phyloP scores from a whole-genome alignment of 495 filamentous ascomycete species.

The Aspergillus taichungensis region DNA sequence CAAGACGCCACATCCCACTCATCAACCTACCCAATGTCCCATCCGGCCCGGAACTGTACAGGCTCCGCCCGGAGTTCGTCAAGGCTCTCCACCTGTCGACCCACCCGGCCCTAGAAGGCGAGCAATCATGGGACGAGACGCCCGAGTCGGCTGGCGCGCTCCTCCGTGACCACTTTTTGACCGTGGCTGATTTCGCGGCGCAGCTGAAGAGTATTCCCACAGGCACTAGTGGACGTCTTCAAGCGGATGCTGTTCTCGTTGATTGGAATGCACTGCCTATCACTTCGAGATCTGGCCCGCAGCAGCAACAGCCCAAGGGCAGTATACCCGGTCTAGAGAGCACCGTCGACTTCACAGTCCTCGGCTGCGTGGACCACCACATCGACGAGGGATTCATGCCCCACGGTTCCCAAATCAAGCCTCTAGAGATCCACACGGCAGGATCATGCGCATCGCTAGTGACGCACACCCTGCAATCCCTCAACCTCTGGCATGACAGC shows the following conservation, averaged over 20 bases:
- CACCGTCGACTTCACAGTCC: conserved; percentile 38
- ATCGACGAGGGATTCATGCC: conserved; percentile 65
- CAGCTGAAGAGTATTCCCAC: conserved; percentile 6
- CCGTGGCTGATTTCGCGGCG: conserved; percentile 30
- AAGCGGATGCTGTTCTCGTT: conserved; percentile 52
- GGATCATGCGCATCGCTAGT: conserved; percentile 81
- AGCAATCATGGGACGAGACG: conserved; percentile 21
- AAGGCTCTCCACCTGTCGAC: conserved; percentile 34
- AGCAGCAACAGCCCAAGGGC: conserved; percentile 16
- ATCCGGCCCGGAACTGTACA: conserved; percentile 47
- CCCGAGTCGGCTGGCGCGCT: conserved; percentile 23
- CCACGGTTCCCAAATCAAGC: conserved; percentile 15
- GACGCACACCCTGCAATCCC: conserved; percentile 45
- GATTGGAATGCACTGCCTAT: conserved; percentile 82
- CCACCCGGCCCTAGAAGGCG: conserved; percentile 15
- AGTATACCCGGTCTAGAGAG: conserved; percentile 20
- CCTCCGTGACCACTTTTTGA: conserved; percentile 33
- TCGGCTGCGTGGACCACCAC: conserved; percentile 90
- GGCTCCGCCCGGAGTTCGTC: conserved; percentile 70
- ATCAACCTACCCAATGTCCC: conserved; percentile 58
- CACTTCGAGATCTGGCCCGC: conserved; percentile 17
- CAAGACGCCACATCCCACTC: conserved; percentile 66
- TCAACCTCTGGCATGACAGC: conserved; percentile 42
- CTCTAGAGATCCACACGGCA: conserved; percentile 55
- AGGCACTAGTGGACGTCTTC: too few species aligned